Evolutionary conservation across 2,329 filamentous ascomycete species (phyloP).

Genomic region (Triangularia verruculosa): DNA sequence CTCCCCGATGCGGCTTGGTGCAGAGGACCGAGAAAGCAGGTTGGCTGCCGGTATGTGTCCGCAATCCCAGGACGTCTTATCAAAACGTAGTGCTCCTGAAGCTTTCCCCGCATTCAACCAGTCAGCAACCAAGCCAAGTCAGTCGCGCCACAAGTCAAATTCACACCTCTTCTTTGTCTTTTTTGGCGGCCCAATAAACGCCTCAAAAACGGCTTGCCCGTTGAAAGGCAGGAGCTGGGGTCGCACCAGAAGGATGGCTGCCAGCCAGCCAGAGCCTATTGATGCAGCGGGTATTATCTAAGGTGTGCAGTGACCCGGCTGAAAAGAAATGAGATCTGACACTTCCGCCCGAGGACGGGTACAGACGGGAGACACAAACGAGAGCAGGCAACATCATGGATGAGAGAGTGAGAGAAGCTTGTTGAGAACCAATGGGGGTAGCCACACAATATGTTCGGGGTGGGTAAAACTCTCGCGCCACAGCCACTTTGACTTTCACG

Average conservation of each 20-base stretch:
- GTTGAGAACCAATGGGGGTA: neutral
- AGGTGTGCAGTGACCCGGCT: conserved; percentile 10
- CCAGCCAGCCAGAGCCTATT: conserved; percentile 13
- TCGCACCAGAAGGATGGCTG: conserved; percentile 14
- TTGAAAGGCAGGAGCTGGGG: conserved; percentile 15
- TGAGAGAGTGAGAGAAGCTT: neutral
- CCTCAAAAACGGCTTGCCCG: conserved; percentile 10
- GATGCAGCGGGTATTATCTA: conserved; percentile 16
- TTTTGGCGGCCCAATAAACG: conserved; percentile 18
- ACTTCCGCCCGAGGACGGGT: conserved; percentile 20
- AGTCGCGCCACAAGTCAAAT: neutral
- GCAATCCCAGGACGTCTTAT: neutral
- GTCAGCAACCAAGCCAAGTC: neutral
- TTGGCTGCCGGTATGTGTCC: neutral
- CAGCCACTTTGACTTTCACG: neutral
- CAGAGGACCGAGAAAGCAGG: neutral
- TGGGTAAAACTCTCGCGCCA: neutral
- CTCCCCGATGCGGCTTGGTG: neutral
- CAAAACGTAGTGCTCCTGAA: neutral
- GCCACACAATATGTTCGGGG: neutral
- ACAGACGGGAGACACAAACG: conserved; percentile 19
- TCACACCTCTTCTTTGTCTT: conserved; percentile 11
- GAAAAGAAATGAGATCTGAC: conserved; percentile 27
- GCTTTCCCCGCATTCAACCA: neutral
- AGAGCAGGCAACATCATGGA: neutral